Base-by-base conservation (phyloP, 2,329 filamentous ascomycete genomes). In the Parafenestella ontariensis region DNA sequence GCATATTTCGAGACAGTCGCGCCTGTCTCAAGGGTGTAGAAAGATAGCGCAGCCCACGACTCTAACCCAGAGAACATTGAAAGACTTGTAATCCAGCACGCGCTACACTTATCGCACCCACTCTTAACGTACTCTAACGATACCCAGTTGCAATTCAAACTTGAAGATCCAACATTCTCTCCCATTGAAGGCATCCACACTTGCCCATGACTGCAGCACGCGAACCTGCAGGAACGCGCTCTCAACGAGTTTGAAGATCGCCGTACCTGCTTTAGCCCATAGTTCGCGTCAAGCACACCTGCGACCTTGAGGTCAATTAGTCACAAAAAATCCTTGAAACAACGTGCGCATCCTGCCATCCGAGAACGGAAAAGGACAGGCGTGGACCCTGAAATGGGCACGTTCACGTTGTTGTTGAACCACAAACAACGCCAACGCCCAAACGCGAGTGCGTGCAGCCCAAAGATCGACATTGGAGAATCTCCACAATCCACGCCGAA, bases 251-350 rank as follows among this genome's bases (percentile, higher is more conserved):
- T 33, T 46, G 39, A 45, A 41, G 34, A 36, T 50, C 21, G 34
- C n/a, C 37, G 51, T 58, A 58, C 55, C 51, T 58, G 55, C 55
- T 42, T 55, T 51, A 55, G 51, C 44, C 17, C 28, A 8, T 17
- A 10, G 21, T 7, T 15, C 13, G 31, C 31, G 21, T 11, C 40
- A 26, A 42, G 21, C 42, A 44, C 33, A 44, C 39, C 23, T 18
- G 18, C 34, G 34, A 18, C 15, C 37, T 24, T 8, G 18, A 24
- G 21, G 15, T 23, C 20, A 24, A 24, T 26, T 10, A 26, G 40
- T 20, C 36, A n/a, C n/a, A n/a, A n/a, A n/a, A n/a, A n/a, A n/a
- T n/a, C n/a, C n/a, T n/a, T n/a, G 23, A 9, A 15, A 13, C 20
- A 23, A 3, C 40, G 20, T 37, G n/a, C n/a, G n/a, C 34, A 37